Evolutionary conservation across 73 alveolate genomes (phyloP).

Genomic region (Tetrahymena elliotti): DNA sequence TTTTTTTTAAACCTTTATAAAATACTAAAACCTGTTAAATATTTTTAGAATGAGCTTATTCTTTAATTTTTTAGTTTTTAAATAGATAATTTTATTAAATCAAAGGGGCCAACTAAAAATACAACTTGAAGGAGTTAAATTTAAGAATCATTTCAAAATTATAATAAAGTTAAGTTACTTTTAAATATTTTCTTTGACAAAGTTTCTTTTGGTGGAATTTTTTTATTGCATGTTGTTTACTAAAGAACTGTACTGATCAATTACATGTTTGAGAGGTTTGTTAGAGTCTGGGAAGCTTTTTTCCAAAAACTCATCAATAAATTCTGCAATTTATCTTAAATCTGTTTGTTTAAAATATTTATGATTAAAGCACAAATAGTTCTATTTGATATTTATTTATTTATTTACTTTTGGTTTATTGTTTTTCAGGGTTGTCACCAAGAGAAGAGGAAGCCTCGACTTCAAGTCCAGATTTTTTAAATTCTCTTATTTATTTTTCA

Average conservation of each 20-base stretch:
- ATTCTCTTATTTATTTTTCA: not conserved
- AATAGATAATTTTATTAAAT: too few species aligned
- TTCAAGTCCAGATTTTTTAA: not conserved
- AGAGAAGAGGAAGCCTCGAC: not conserved
- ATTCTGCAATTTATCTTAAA: not conserved
- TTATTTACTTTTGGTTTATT: not conserved
- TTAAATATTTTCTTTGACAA: not conserved
- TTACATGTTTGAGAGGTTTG: not conserved
- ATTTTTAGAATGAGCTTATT: too few species aligned
- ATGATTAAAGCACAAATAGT: not conserved
- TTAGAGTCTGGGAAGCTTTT: not conserved
- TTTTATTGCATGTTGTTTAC: not conserved
- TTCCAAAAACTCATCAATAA: not conserved
- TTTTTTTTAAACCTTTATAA: too few species aligned
- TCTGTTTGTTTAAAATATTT: not conserved
- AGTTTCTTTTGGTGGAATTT: not conserved
- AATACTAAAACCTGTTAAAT: too few species aligned
- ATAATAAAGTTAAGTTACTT: not conserved
- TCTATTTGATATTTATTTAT: too few species aligned
- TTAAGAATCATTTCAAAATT: not conserved
- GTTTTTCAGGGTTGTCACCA: not conserved
- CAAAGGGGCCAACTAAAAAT: too few species aligned
- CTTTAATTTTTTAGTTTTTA: too few species aligned
- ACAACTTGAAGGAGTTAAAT: too few species aligned
- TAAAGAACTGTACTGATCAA: not conserved